A percentile compares a stretch with the other conserved stretches of the same genome.
Conservation (phyloP, 805 yeast genomes). For the Crinitomyces ghanaensis region DNA sequence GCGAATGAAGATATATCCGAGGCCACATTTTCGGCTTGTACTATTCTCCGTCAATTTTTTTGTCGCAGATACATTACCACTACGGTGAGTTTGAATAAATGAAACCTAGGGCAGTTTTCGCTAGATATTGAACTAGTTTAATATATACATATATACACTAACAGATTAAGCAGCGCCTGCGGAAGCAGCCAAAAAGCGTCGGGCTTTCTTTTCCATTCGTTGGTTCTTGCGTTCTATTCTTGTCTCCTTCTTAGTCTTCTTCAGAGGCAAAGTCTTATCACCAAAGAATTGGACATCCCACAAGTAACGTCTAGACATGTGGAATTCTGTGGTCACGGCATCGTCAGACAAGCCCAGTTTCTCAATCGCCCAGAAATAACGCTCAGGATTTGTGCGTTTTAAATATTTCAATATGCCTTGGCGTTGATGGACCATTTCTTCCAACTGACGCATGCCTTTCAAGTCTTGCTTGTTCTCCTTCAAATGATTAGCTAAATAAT, state of each 20-base stretch:
- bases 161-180: not conserved
- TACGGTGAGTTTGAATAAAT: no score
- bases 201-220: constrained; percentile 15
- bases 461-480: constrained; percentile 62
- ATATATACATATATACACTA: not conserved
- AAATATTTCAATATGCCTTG: constrained; percentile 73
- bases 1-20: no score
- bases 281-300: constrained; percentile 28
- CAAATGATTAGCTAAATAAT: constrained; percentile 64
- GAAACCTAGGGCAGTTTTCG: no score
- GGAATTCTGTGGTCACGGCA: constrained; percentile 64
- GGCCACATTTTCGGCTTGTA: no score
- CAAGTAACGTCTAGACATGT: constrained; percentile 25
- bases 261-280: constrained; percentile 25
- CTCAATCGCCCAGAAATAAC: constrained; percentile 75
- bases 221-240: constrained; percentile 12
- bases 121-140: no score
- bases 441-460: constrained; percentile 53
- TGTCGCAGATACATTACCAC: no score
- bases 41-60: no score
- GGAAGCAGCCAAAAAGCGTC: constrained; percentile 10
- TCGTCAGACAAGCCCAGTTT: constrained; percentile 81
- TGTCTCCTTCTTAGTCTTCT: constrained; percentile 16
- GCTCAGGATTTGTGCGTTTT: constrained; percentile 67
- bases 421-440: constrained; percentile 82